Conservation (phyloP, 768 basidiomycete species). For the Strobilomyces dryophilus region DNA sequence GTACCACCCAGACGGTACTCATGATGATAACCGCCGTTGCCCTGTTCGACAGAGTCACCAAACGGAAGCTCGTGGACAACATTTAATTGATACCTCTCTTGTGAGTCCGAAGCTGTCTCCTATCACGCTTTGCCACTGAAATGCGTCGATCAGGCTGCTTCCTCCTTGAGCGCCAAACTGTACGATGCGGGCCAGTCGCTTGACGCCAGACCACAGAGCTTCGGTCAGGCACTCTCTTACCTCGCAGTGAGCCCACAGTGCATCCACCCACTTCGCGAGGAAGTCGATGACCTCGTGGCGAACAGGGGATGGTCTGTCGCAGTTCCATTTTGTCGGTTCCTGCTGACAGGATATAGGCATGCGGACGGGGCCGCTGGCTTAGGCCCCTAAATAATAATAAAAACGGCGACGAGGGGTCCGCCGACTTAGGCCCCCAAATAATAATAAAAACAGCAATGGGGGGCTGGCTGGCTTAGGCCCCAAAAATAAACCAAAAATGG, state of each 20-base stretch:
- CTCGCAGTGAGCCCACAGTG: constrained; percentile 30
- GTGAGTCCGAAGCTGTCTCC: constrained; percentile 9
- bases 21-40: constrained; percentile 69
- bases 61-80: no score
- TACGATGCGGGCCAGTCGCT: background rate
- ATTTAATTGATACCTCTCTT: no score
- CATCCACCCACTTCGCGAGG: background rate
- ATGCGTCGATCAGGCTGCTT: constrained; percentile 10
- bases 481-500: no score
- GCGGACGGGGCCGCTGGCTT: no score
- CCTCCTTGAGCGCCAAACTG: constrained; percentile 8
- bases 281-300: constrained; percentile 20
- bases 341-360: no score
- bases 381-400: no score
- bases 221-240: constrained; percentile 1
- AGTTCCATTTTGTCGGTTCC: no score
- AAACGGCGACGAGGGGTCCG: no score
- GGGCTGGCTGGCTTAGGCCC: no score
- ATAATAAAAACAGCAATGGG: no score
- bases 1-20: constrained; percentile 76
- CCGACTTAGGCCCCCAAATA: no score
- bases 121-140: background rate
- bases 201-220: constrained; percentile 14
- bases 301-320: constrained; percentile 31
- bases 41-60: no score